Conservation (phyloP, 2,329 filamentous ascomycete species). For the Xylariaceae sp. region DNA sequence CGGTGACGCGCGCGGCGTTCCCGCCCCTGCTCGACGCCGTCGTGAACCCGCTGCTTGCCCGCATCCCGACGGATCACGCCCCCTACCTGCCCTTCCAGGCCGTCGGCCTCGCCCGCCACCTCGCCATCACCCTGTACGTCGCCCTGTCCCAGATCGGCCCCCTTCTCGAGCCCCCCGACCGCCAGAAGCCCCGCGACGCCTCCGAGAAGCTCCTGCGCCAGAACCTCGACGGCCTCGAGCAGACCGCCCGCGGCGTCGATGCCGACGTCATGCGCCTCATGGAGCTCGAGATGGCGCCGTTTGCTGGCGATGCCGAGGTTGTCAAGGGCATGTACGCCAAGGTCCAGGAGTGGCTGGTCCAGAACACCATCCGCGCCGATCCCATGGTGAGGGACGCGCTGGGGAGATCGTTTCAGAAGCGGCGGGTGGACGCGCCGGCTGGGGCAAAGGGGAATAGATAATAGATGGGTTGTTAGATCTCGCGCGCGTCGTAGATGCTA, state of each 20-base stretch:
- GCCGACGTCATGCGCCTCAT: constrained; percentile 71
- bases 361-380: constrained; percentile 80
- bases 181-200: constrained; percentile 34
- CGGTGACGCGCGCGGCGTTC: constrained; percentile 57
- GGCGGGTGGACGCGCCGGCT: constrained; percentile 63
- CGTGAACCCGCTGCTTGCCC: constrained; percentile 49
- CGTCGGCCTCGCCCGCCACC: constrained; percentile 72
- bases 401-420: constrained; percentile 64
- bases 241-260: constrained; percentile 61
- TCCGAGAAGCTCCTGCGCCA: constrained; percentile 58
- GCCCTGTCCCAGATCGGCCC: constrained; percentile 81
- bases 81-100: constrained; percentile 85
- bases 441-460: constrained; percentile 59
- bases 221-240: constrained; percentile 69
- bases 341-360: constrained; percentile 84
- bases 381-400: constrained; percentile 83
- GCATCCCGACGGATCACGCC: constrained; percentile 49
- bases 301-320: constrained; percentile 69
- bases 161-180: constrained; percentile 51
- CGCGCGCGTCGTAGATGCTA: no score
- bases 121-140: constrained; percentile 78
- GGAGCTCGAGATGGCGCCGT: constrained; percentile 80
- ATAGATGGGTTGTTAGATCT: constrained; percentile 27
- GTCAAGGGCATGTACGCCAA: constrained; percentile 67
- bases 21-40: constrained; percentile 47